phyloP scores from a whole-genome alignment of 768 basidiomycete species.

The Pisolithus sp. region DNA sequence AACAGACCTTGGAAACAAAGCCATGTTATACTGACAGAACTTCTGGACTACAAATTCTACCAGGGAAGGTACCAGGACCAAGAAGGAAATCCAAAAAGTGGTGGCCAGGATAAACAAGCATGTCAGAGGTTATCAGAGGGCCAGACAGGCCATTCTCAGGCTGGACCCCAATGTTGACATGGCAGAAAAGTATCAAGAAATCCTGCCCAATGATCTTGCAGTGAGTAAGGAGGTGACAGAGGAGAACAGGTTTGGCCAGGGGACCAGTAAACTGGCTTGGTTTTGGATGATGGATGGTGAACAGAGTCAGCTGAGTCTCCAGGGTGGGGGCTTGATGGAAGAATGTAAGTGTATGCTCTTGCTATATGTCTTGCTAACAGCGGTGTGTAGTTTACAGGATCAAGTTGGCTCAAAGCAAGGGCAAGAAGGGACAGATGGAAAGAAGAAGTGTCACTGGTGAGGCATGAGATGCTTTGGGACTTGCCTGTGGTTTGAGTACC shows the following conservation, averaged over 20 bases:
- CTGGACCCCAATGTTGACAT: too few relatives aligned
- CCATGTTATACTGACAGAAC: not conserved
- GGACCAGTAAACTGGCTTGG: not conserved
- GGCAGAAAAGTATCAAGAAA: not conserved
- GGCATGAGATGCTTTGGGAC: too few relatives aligned
- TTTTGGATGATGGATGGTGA: not conserved
- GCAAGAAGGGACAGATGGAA: too few relatives aligned
- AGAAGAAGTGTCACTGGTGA: too few relatives aligned
- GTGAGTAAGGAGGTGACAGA: not conserved
- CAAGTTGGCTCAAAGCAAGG: too few relatives aligned
- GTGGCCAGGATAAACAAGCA: not conserved
- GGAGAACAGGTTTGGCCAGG: not conserved
- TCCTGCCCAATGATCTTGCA: not conserved
- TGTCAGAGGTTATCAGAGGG: not conserved
- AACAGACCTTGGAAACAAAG: too few relatives aligned
- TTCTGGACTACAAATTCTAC: not conserved
- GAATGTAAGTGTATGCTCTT: too few relatives aligned
- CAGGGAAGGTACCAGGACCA: not conserved
- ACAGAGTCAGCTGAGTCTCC: too few relatives aligned
- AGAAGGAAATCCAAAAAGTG: not conserved
- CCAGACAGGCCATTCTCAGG: not conserved
- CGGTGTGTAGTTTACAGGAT: too few relatives aligned
- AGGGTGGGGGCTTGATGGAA: too few relatives aligned
- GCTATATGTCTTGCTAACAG: too few relatives aligned
- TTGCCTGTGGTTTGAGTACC: too few relatives aligned